Percentiles rank a stretch among this genome's conserved stretches.
Evolutionary conservation across 2,329 filamentous ascomycete genomes (phyloP).

Genomic region (Berkeleyomyces basicola): DNA sequence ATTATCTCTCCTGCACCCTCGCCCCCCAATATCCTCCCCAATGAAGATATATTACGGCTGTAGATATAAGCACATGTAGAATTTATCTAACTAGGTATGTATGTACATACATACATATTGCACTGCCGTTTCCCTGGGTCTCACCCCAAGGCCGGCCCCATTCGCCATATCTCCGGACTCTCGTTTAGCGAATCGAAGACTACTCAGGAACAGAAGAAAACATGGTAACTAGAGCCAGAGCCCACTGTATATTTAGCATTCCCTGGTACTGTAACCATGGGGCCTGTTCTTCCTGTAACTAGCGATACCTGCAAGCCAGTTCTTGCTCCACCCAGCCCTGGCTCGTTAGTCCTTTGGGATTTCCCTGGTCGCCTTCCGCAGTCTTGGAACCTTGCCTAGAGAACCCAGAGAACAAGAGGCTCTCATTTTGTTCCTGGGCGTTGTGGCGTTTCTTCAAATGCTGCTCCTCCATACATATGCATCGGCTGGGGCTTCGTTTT

Average conservation of each 20-base stretch:
- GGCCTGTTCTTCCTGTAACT: too few relatives aligned
- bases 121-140: not conserved
- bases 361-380: not conserved
- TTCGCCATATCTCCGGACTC: not conserved
- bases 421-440: not conserved
- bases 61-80: too few relatives aligned
- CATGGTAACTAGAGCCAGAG: not conserved
- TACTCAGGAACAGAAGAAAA: not conserved
- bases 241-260: not conserved
- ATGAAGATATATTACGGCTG: too few relatives aligned
- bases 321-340: too few relatives aligned
- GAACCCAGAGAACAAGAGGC: not conserved
- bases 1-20: too few relatives aligned
- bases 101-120: not conserved
- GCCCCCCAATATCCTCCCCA: too few relatives aligned
- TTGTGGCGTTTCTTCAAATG: not conserved
- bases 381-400: not conserved
- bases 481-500: not conserved
- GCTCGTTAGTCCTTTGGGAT: too few relatives aligned
- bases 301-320: too few relatives aligned
- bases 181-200: not conserved
- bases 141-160: not conserved
- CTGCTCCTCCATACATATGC: not conserved
- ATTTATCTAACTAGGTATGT: too few relatives aligned
- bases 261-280: not conserved